Evolutionary conservation across 1,284 basidiomycete genomes (phyloP).

Genomic region (Coniophora puteana): DNA sequence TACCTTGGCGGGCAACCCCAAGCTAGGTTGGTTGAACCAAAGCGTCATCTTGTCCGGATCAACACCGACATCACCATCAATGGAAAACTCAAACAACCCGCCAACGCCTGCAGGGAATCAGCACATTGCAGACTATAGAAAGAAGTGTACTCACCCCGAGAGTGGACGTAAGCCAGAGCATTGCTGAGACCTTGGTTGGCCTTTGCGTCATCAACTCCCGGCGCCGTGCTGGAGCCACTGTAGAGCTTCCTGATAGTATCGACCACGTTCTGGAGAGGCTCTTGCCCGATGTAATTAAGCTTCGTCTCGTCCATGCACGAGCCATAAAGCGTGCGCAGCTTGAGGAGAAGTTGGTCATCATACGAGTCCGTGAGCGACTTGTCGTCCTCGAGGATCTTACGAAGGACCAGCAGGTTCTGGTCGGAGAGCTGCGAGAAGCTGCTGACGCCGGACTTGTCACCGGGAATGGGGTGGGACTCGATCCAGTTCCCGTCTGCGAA

Average conservation of each 20-base stretch:
- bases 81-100: conserved; percentile 72
- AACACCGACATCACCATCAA: conserved; percentile 89
- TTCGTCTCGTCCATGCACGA: conserved; percentile 80
- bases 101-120: conserved; percentile 53
- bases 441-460: conserved; percentile 73
- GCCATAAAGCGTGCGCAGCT: conserved; percentile 77
- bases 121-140: conserved; percentile 2
- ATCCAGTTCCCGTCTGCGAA: conserved; percentile 78
- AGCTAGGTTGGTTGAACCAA: conserved; percentile 80
- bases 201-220: conserved; percentile 32
- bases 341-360: conserved; percentile 71
- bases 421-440: conserved; percentile 59
- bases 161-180: conserved; percentile 84
- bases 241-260: conserved; percentile 54
- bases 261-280: conserved; percentile 60
- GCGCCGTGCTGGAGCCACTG: conserved; percentile 45
- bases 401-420: conserved; percentile 63
- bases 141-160: conserved; percentile 52
- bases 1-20: conserved; percentile 89
- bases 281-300: conserved; percentile 59
- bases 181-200: conserved; percentile 60
- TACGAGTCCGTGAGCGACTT: conserved; percentile 32
- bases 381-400: conserved; percentile 49
- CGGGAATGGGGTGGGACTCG: conserved; percentile 75
- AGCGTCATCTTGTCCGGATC: conserved; percentile 87